Evolutionary conservation across 805 yeast species (phyloP), one percentile per base, ranked within the genome.

Genomic region (Kuraishia hungarica): DNA sequence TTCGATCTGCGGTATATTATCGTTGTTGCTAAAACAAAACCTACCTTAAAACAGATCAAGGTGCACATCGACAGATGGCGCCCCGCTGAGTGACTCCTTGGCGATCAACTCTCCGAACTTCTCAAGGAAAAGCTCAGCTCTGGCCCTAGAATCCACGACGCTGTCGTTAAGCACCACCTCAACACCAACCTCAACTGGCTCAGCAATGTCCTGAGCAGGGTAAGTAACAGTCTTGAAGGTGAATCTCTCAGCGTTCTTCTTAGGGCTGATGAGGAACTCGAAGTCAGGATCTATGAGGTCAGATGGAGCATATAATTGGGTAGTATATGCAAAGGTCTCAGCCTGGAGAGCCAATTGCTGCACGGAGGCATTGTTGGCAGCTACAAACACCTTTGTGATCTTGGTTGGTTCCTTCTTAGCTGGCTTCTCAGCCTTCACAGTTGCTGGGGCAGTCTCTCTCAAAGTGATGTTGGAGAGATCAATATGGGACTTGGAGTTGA

Each of bases 401-500:
- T 66, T 60, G 50, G 67, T 64, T 29, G 78, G 74, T 10, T 63
- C 60, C 22, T 60, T 59, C 60, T 66, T 55, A 11, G 58, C 21
- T 17, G 57, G 56, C 21, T 52, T 54, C 28, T n/a, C 60, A 46
- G 23, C 53, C 50, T 39, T 57, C 52, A 15, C 58, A 50, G 56
- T 51, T 7, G 56, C 54, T 35, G 64, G 62, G 55, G 64, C 63
- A 1, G 73, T 70, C 22, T 69, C 66, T 39, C 74, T 76, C 52
- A 78, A 60, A 53, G 79, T 78, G 58, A 91, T 82, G 67, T 86
- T 81, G 48, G 89, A 78, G 57, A 91, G 74, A 66, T 92, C 97
- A 59, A 91, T 73, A 62, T 81, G 84, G 58, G 80, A 78, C 59
- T 78, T 78, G 39, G 76, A 69, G 53, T 79, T 73, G 59, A 92